Base-by-base conservation (phyloP, 495 filamentous ascomycete species). In the Cercophora sp. region DNA sequence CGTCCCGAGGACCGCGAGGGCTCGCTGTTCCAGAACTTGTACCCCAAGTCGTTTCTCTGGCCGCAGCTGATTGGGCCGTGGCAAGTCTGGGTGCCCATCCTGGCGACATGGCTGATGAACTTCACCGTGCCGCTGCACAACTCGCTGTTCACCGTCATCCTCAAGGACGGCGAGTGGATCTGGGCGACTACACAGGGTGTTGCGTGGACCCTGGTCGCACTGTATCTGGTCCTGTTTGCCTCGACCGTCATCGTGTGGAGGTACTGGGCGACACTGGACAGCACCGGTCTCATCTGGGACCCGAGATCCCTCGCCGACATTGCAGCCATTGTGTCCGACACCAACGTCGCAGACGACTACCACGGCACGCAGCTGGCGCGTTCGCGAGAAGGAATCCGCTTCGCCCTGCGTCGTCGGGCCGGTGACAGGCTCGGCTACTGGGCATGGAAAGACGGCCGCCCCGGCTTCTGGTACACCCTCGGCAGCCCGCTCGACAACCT, bases 251-350 rank as follows among this genome's bases (percentile, higher is more conserved):
- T 75, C 15, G 54, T 87, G 5, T 62, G 86, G 16, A 55, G 70
- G 11, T 70, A 66, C 47, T 71, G 76, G 64, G 78, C 70, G 41
- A 60, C 81, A 26, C 44, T 78, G 15, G 68, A 77, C 20, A 71
- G 70, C 26, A 88, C 89, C 0, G 91, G 91, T 2, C 69, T 96
- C 58, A 82, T 85, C 66, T 96, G 91, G 91, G 89, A 91, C 64
- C 80, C 88, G 1, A 70, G 82, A n/a, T 89, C 83, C 11, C 68
- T 95, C 19, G 90, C 87, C 8, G 91, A 95, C 63, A 66, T 93
- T 22, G 74, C 88, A 39, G 79, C 83, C 3, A 69, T 95, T 8
- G 77, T 94, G 13, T 85, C 89, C 29, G 76, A 87, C 37, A 89
- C 88, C 31, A 96, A 96, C 65, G 81, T 83, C 10, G 70, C 89